Conservation (phyloP, 139 green algal genomes). For the Chlamydomonas sp. region DNA sequence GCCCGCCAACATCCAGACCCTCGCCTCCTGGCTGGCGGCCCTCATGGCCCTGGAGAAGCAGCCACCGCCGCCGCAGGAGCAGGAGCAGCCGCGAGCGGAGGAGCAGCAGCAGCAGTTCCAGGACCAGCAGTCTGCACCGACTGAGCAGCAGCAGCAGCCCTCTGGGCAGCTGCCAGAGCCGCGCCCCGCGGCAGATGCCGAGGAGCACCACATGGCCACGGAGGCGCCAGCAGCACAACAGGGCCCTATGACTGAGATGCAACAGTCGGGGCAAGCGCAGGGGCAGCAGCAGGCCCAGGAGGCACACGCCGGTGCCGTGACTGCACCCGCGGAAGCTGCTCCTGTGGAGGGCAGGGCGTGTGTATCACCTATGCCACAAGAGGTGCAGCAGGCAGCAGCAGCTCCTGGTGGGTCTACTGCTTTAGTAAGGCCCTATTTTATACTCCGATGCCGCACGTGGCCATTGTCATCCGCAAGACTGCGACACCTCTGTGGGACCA, state of each 20-base stretch:
- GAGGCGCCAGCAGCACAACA: not conserved
- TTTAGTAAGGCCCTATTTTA: too few species aligned
- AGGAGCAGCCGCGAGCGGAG: not conserved
- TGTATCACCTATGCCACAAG: too few species aligned
- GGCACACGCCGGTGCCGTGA: too few species aligned
- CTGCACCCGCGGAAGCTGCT: too few species aligned
- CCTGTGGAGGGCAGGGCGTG: too few species aligned
- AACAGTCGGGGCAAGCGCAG: too few species aligned
- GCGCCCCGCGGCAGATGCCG: not conserved
- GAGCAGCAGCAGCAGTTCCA: not conserved
- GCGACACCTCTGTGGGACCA: too few species aligned
- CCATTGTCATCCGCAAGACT: too few species aligned
- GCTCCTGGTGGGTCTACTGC: too few species aligned
- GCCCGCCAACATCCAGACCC: constrained; percentile 34
- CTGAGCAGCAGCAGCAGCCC: not conserved
- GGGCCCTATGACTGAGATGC: not conserved
- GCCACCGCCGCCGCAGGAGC: not conserved
- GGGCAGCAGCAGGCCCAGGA: too few species aligned
- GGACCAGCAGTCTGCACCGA: not conserved
- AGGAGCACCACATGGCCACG: not conserved
- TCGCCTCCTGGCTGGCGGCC: constrained; percentile 33
- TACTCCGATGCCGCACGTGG: too few species aligned
- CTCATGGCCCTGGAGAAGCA: constrained; percentile 31
- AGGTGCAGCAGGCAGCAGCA: too few species aligned
- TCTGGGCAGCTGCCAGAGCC: not conserved